Percentiles rank a stretch among this genome's conserved stretches.
Evolutionary conservation across 192 early-diverging fungal genomes (phyloP).

Genomic region (Rhizoclosmatium sp.): DNA sequence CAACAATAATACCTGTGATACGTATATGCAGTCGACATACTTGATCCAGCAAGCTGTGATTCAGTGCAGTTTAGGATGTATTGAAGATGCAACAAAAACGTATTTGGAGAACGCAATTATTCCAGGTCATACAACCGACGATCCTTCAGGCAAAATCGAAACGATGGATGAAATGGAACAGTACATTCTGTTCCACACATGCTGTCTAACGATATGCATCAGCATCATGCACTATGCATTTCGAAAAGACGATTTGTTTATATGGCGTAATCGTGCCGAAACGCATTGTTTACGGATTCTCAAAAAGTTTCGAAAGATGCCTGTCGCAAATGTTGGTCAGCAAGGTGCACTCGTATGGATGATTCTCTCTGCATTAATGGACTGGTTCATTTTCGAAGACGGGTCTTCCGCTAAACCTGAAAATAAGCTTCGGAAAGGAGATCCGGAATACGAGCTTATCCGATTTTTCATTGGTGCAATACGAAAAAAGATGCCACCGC

Average conservation of each 20-base stretch:
- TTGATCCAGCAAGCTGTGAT: slow-evolving; percentile 29
- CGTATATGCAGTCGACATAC: neutral
- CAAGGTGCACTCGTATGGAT: neutral
- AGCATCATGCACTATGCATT: slow-evolving; percentile 1
- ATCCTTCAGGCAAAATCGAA: neutral
- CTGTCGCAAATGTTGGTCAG: neutral
- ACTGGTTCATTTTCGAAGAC: slow-evolving; percentile 34
- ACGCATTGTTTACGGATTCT: slow-evolving; percentile 6
- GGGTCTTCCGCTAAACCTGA: neutral
- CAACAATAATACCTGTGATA: slow-evolving; percentile 3
- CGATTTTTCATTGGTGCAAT: neutral
- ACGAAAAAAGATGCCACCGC: neutral
- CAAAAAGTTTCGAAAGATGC: neutral
- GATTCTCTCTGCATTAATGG: neutral
- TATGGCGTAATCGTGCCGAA: slow-evolving; percentile 3
- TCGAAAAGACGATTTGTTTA: slow-evolving; percentile 18
- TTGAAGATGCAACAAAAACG: slow-evolving; percentile 13
- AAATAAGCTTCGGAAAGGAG: slow-evolving; percentile 4
- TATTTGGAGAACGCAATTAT: slow-evolving; percentile 19
- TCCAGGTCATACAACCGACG: neutral
- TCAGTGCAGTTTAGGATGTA: slow-evolving; percentile 8
- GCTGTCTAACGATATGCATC: slow-evolving; percentile 5
- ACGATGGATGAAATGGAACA: slow-evolving; percentile 1
- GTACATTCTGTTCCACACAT: neutral
- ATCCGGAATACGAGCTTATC: neutral